Evolutionary conservation across 2,329 filamentous ascomycete species (phyloP), one percentile per base, ranked within the genome.

Genomic region (Venturia aucupariae): DNA sequence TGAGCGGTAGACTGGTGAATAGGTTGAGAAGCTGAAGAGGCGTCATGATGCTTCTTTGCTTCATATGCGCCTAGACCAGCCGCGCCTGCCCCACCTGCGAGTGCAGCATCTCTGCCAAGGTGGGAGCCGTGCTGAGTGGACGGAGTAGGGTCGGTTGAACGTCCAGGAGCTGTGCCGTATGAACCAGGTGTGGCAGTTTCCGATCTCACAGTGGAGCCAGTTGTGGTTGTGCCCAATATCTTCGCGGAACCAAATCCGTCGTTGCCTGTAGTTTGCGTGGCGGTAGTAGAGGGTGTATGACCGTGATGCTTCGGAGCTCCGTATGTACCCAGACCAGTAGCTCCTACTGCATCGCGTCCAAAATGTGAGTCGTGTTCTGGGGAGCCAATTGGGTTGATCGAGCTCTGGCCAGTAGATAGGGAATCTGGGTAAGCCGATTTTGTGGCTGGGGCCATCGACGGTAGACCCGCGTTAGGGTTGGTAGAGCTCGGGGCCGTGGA

Each of bases 161-260:
- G 55, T 17, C 22, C 35, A 13, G n/a, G 30, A 8, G 30, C 15
- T 41, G 38, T 60, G 35, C 35, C 35, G 22, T 2, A 17, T 19
- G 41, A 38, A 30, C 27, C 35, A 27, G 59, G n/a, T 41, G n/a
- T 27, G 7, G 15, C 22, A 2, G 35, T n/a, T 19, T 27, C 59
- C 11, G 42, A 62, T 35, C 61, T 62, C 15, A 41, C 41, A 22
- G 46, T 51, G 13, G 61, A 24, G 5, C 39, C 61, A 38, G 61
- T 51, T 51, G 41, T 62, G 24, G 39, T 62, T 41, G 59, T 60
- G 59, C 35, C 59, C 17, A 60, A 19, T 30, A 60, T 57, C 51
- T 57, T 57, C 51, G 51, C 51, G 15, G 51, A 35, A n/a, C 51
- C 51, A 35, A 35, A 57, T 19, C 13, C 51, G n/a, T 57, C 27